These are phyloP conservation scores for Wickerhamiella shivajii DNA, from an alignment of 805 yeast genomes.

Conservation along the genomic window DNA sequence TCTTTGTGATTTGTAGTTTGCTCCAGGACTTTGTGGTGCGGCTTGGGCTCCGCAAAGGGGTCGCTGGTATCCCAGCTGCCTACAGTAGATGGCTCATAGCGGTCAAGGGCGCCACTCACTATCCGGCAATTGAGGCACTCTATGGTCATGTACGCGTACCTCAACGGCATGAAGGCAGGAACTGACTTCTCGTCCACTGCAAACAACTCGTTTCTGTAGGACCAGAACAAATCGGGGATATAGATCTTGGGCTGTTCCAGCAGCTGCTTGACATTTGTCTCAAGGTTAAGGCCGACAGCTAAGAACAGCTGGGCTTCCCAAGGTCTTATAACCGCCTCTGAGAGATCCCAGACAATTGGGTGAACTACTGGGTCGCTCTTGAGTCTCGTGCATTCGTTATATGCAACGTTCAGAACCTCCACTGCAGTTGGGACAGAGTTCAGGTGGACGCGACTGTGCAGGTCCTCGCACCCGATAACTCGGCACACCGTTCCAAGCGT, in stretches of 20 bases:
- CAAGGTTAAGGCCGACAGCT: conserved; percentile 10
- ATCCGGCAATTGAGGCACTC: conserved; percentile 6
- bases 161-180: conserved; percentile 10
- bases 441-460: conserved; percentile 5
- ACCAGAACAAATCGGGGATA: conserved; percentile 14
- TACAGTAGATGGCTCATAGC: background rate
- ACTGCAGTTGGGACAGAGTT: conserved; percentile 8
- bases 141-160: conserved; percentile 8
- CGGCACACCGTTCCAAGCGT: conserved; percentile 8
- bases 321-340: conserved; percentile 9
- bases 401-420: conserved; percentile 11
- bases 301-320: conserved; percentile 15
- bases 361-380: conserved; percentile 4
- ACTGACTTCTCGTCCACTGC: background rate
- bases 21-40: background rate
- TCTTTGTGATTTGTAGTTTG: background rate
- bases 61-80: too few relatives aligned
- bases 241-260: conserved; percentile 3
- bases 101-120: background rate
- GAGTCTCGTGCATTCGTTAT: background rate
- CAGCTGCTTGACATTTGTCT: background rate
- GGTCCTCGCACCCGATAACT: conserved; percentile 14
- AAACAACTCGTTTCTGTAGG: background rate
- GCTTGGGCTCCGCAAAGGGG: too few relatives aligned
- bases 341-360: conserved; percentile 11